Evolutionary conservation across 441 rosid genomes (phyloP).

Genomic region (Bruguiera hainesii): DNA sequence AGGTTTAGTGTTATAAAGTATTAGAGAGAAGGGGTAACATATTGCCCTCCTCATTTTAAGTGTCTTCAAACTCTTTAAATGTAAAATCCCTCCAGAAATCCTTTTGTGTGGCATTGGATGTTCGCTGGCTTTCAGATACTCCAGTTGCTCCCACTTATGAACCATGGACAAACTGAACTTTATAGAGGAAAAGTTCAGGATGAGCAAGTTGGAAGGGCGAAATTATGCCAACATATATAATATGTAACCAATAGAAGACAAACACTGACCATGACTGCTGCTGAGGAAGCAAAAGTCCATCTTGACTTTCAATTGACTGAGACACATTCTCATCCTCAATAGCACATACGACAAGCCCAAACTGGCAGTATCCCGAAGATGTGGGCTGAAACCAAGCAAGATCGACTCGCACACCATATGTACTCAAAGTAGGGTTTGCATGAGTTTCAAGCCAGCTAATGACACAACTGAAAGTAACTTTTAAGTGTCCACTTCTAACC

Average conservation of each 20-base stretch:
- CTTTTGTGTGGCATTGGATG: conserved; percentile 32
- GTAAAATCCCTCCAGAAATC: conserved; percentile 58
- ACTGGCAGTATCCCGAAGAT: conserved; percentile 69
- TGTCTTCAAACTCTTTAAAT: conserved; percentile 52
- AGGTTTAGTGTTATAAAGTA: conserved; percentile 71
- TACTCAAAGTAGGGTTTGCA: conserved; percentile 73
- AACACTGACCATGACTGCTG: conserved; percentile 43
- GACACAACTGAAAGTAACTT: conserved; percentile 62
- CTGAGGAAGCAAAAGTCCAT: conserved; percentile 27
- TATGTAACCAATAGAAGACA: conserved; percentile 11
- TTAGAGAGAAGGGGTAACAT: conserved; percentile 52
- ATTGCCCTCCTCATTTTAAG: conserved; percentile 55
- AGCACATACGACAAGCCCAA: conserved; percentile 59
- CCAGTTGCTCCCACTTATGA: conserved; percentile 28
- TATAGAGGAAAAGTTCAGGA: conserved; percentile 13
- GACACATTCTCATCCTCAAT: conserved; percentile 31
- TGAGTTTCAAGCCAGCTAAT: conserved; percentile 86
- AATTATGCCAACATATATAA: neutral
- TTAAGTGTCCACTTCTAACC: conserved; percentile 61
- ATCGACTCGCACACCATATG: conserved; percentile 58
- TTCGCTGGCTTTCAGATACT: conserved; percentile 33
- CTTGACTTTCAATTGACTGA: conserved; percentile 28
- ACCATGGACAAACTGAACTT: conserved; percentile 31
- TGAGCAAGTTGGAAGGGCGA: neutral
- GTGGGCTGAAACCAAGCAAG: conserved; percentile 85